These are phyloP conservation scores for Dictyostelium citrinum DNA, from an alignment of 78 protist species.

Conservation along the genomic window DNA sequence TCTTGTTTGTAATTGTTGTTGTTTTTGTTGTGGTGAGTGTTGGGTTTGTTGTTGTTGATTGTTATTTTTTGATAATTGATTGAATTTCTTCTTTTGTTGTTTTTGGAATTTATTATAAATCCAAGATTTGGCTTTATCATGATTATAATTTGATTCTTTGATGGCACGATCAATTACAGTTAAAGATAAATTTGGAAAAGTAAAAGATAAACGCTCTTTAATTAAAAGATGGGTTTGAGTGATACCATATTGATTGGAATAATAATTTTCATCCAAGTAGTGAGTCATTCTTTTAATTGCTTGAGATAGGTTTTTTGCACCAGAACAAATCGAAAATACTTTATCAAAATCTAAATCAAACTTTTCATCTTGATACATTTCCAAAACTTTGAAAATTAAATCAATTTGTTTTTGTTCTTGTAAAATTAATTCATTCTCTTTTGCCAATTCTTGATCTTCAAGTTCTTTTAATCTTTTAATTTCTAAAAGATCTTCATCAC, in stretches of 20 bases:
- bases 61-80: not conserved
- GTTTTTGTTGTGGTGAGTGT: not conserved
- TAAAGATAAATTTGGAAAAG: not conserved
- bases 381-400: not conserved
- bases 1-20: not conserved
- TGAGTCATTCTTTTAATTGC: not conserved
- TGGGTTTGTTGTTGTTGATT: not conserved
- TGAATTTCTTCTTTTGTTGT: not conserved
- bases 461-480: not conserved
- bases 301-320: not conserved
- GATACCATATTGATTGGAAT: not conserved
- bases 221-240: not conserved
- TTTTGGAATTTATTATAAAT: not conserved
- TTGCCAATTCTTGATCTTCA: not conserved
- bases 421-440: not conserved
- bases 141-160: not conserved
- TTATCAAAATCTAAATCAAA: not conserved
- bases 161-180: not conserved
- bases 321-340: not conserved
- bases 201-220: not conserved
- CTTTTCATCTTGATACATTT: not conserved
- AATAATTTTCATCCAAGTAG: not conserved
- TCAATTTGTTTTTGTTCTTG: not conserved
- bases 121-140: constrained; percentile 3
- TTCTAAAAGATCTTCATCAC: not conserved